phyloP scores from a whole-genome alignment of 2,329 filamentous ascomycete genomes.

The Golovinomyces cichoracearum region DNA sequence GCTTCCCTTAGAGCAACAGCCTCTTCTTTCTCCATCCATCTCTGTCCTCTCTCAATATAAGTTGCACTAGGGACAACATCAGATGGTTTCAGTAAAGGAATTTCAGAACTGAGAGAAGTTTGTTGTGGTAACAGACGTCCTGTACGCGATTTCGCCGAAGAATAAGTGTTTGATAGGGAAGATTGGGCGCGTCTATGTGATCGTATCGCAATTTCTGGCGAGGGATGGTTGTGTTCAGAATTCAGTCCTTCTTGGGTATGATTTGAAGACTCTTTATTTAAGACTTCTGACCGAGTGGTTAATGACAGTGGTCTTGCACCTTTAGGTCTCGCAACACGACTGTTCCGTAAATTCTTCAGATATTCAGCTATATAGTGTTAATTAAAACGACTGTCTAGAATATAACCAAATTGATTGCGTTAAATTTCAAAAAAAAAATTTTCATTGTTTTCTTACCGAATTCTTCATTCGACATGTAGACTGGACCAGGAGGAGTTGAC shows the following conservation, averaged over 20 bases:
- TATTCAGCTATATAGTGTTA: conserved; percentile 31
- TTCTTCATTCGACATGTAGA: conserved; percentile 41
- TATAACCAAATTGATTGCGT: not conserved
- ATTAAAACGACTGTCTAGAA: conserved; percentile 1
- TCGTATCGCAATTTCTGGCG: conserved; percentile 4
- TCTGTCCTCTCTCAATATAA: conserved; percentile 47
- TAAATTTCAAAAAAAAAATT: too few species aligned
- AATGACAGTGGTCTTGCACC: conserved; percentile 40
- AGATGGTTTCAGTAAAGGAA: conserved; percentile 26
- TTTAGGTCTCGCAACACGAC: conserved; percentile 38
- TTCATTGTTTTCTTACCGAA: conserved; percentile 25
- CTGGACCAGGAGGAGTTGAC: conserved; percentile 33
- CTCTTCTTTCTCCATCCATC: conserved; percentile 65
- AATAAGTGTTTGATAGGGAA: conserved; percentile 10
- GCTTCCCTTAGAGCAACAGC: conserved; percentile 42
- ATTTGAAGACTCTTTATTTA: conserved; percentile 17
- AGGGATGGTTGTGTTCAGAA: conserved; percentile 2
- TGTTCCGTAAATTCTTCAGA: conserved; percentile 42
- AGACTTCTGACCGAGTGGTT: conserved; percentile 13
- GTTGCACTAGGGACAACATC: conserved; percentile 37
- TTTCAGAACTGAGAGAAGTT: conserved; percentile 3
- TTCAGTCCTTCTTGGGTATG: conserved; percentile 2
- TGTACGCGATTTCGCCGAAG: conserved; percentile 11
- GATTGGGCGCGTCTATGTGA: conserved; percentile 13
- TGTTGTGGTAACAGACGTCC: conserved; percentile 12